phyloP scores from a whole-genome alignment of 164 flowering plant genomes.

The Liriodendron chinense region DNA sequence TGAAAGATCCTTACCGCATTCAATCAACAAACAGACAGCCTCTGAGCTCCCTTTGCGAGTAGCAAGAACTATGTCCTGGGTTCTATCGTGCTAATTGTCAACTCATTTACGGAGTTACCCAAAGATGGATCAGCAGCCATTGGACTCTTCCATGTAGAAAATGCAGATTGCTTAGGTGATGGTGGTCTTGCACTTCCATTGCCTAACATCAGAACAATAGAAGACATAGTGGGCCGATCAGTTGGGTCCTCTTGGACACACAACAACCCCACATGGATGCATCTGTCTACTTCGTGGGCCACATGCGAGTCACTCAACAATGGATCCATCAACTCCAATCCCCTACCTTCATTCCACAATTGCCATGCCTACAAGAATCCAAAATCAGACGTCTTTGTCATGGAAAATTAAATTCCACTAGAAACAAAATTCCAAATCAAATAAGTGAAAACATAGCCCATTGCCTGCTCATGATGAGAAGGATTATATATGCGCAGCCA shows the following conservation, averaged over 20 bases:
- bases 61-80: too few relatives aligned
- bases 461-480: too few relatives aligned
- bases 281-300: conserved; percentile 16
- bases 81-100: neutral
- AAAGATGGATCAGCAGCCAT: neutral
- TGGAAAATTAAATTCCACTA: too few relatives aligned
- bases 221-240: conserved; percentile 21
- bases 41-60: too few relatives aligned
- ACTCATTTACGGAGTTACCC: neutral
- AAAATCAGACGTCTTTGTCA: too few relatives aligned
- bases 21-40: too few relatives aligned
- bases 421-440: too few relatives aligned
- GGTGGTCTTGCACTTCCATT: conserved; percentile 10
- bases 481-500: too few relatives aligned
- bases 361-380: conserved; percentile 21
- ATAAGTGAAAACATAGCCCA: too few relatives aligned
- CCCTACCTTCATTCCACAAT: conserved; percentile 26
- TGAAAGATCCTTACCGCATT: too few relatives aligned
- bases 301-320: conserved; percentile 9
- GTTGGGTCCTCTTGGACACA: conserved; percentile 26
- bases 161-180: conserved; percentile 5
- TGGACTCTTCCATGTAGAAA: neutral
- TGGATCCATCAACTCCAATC: conserved; percentile 20
- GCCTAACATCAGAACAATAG: conserved; percentile 15
- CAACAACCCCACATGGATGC: conserved; percentile 33